Percentiles rank a stretch among this genome's conserved stretches.
Conservation (phyloP, 2,329 filamentous ascomycete genomes). For the Leptographium procerum region DNA sequence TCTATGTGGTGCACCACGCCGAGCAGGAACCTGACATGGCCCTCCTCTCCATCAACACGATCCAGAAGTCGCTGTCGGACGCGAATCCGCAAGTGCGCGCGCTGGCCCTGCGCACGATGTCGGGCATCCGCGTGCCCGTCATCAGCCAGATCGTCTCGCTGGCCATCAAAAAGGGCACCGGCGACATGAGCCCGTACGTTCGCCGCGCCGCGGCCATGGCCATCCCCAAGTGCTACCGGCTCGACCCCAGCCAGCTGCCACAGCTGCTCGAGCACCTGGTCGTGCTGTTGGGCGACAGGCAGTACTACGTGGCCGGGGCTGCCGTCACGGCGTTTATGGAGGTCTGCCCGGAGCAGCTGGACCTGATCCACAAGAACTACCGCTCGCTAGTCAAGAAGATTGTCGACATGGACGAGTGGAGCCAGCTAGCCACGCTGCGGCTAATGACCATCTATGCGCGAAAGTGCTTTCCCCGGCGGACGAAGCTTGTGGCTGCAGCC, state of each 20-base stretch:
- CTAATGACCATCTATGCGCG: constrained; percentile 78
- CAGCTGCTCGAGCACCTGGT: constrained; percentile 75
- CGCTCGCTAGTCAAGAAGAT: constrained; percentile 74
- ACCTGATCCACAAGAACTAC: constrained; percentile 87
- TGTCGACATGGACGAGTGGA: constrained; percentile 99
- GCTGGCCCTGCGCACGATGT: constrained; percentile 92
- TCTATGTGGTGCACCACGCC: constrained; percentile 93
- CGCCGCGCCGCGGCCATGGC: constrained; percentile 85
- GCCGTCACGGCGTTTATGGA: constrained; percentile 84
- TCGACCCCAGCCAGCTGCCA: constrained; percentile 77
- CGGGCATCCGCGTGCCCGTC: constrained; percentile 88
- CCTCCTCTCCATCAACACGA: constrained; percentile 93
- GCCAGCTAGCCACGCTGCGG: constrained; percentile 71
- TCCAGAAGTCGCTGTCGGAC: constrained; percentile 94
- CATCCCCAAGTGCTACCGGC: constrained; percentile 88
- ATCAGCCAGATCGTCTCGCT: constrained; percentile 96
- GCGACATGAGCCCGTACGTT: constrained; percentile 90
- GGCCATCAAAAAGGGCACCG: constrained; percentile 86
- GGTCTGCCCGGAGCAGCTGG: constrained; percentile 75
- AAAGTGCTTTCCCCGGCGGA: constrained; percentile 71
- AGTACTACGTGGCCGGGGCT: constrained; percentile 93
- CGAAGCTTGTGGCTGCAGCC: constrained; percentile 29
- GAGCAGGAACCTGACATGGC: constrained; percentile 93
- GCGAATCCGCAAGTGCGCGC: constrained; percentile 81
- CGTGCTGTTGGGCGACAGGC: constrained; percentile 72